Conservation (phyloP, 805 yeast species). For the Candida multigemmis region DNA sequence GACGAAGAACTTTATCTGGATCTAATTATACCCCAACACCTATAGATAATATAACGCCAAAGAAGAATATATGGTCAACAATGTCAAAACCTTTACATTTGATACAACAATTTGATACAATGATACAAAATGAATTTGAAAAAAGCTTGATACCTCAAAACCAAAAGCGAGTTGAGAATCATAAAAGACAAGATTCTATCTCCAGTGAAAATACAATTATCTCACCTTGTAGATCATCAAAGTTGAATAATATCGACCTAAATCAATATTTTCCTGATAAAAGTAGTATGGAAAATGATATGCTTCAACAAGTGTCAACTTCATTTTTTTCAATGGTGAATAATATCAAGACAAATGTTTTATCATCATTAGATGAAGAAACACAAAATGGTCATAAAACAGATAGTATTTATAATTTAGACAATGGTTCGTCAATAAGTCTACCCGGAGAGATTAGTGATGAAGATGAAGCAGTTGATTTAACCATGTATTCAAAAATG, state of each 20-base stretch:
- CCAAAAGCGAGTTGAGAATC: too few relatives aligned
- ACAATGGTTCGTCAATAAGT: slow-evolving; percentile 16
- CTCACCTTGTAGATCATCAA: slow-evolving; percentile 15
- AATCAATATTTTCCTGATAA: slow-evolving; percentile 7
- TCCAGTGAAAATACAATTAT: slow-evolving; percentile 12
- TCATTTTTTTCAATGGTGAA: slow-evolving; percentile 36
- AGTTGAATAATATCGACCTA: slow-evolving; percentile 4
- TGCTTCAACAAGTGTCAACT: slow-evolving; percentile 31
- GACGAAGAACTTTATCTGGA: slow-evolving; percentile 5
- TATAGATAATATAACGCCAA: slow-evolving; percentile 1
- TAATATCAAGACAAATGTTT: slow-evolving; percentile 28
- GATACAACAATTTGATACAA: slow-evolving; percentile 59
- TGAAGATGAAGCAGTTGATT: slow-evolving; percentile 5
- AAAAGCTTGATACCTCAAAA: slow-evolving; percentile 20
- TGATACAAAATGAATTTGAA: slow-evolving; percentile 60
- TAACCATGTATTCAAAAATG: too few relatives aligned
- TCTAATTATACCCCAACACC: background rate
- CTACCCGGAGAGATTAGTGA: slow-evolving; percentile 8
- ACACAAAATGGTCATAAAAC: background rate
- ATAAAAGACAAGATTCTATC: slow-evolving; percentile 17
- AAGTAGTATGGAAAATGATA: slow-evolving; percentile 14
- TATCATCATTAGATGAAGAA: slow-evolving; percentile 15
- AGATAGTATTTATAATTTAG: slow-evolving; percentile 11
- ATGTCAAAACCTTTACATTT: slow-evolving; percentile 47
- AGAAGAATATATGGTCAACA: slow-evolving; percentile 18